Evolutionary conservation across 1,139 yeast species (phyloP), one percentile per base, ranked within the genome.

Genomic region (Lodderomyces jiufengensis): DNA sequence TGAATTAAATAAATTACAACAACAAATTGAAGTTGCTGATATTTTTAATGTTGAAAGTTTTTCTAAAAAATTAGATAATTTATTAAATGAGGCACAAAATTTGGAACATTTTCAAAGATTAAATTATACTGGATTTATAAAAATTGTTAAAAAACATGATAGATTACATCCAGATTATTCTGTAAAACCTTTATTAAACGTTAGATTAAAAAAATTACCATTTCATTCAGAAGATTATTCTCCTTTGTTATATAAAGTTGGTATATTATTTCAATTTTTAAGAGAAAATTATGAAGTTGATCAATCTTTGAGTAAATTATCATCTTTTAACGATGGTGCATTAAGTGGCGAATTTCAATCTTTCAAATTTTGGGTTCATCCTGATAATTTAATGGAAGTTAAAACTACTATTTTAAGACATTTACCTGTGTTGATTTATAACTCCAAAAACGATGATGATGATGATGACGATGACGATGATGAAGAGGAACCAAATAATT

Each of bases 61-160:
- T 51, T 84, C 83, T 48, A 60, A 64, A 25, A 74, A 77, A 41
- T 70, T 92, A 51, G 98, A 92, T 53, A 80, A 78, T 42, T 66
- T 82, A 33, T 70, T 92, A 42, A 74, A 79, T 14, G 71, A 77
- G 48, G 87, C 97, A 10, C 87, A 84, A 49, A 92, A 87, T 54
- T 70, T 92, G 53, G 97, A 90, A 55, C 86, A 79, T 53, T 92
- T 92, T 63, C 84, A 94, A 36, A 75, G 98, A 52, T 64, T 90
- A 49, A 92, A 92, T 61, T 92, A 83, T 64, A 90, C 98, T 15
- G 98, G 97, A 3, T 92, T 92, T 62, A 76, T 81, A 53, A 92
- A 92, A 58, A 86, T 92, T 50, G 97, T 90, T 48, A 90, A 92
- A 67, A 92, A 90, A 61, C 98, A 92, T 55, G 98, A 92, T 62